Evolutionary conservation across 176 grass and related monocot genomes (phyloP), one percentile per base, ranked within the genome.

Genomic region (Alloteropsis semialata): DNA sequence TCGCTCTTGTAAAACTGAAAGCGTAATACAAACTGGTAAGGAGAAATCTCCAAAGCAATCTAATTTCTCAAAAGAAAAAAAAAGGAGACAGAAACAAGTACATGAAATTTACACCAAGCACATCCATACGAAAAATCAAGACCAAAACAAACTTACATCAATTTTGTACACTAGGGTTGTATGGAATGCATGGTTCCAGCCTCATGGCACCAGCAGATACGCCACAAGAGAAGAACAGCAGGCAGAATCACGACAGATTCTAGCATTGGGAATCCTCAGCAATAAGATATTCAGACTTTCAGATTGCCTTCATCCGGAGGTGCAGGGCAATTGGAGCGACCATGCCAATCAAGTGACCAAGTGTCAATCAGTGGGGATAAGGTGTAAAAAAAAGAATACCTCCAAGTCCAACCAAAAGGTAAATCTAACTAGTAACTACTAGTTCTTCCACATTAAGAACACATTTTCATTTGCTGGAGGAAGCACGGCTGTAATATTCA

Each of bases 401-500:
- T 75, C 28, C 9, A 30, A 74, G 68, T 84, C 29, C 64, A 63
- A 83, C 63, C 19, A 70, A 81, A 45, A 22, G 24, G 53, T 57
- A 76, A 72, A 91, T 75, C 69, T 80, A 56, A 84, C 22, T 76
- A 2, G 63, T 80, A 56, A 84, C 22, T 76, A 2, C 41, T 84
- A 75, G 10, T 83, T 76, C 76, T 75, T 89, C 71, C 69, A 64
- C 71, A 65, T 49, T 43, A 77, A 18, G 27, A 65, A 39, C 32
- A 67, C 11, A 12, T 73, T 65, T 89, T 92, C 89, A 95, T 85
- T 91, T 93, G 78, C 32, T 82, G 46, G 74, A 69, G 8, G 84
- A 85, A 82, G 82, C 84, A 65, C 73, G 84, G 24, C 90, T 98
- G 72, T 98, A 98, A 50, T 95, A 98, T 74, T 98, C 92, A 11